Evolutionary conservation across 257 asterid species (phyloP).

Genomic region (Fraxinus pennsylvanica): DNA sequence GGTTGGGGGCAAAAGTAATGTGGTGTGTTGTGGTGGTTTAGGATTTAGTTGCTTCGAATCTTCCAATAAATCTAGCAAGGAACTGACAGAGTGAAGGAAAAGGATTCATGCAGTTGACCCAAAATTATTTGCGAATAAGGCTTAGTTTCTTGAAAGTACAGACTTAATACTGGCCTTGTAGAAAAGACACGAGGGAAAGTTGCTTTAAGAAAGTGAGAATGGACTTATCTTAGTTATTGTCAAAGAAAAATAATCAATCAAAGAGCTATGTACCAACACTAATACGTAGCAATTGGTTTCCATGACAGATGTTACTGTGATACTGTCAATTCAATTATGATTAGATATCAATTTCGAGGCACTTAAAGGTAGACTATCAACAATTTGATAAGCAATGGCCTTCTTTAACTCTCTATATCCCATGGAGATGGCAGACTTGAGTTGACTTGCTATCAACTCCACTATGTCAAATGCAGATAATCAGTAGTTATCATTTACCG

Average conservation of each 20-base stretch:
- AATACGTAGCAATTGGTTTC: not conserved
- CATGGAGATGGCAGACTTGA: not conserved
- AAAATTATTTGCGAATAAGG: not conserved
- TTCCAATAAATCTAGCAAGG: too few species aligned
- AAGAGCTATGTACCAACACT: too few species aligned
- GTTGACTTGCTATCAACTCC: constrained; percentile 13
- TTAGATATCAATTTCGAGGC: not conserved
- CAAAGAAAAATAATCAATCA: too few species aligned
- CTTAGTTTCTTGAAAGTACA: not conserved
- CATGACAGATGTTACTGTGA: not conserved
- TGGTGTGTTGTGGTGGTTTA: too few species aligned
- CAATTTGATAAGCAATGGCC: not conserved
- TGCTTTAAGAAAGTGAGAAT: too few species aligned
- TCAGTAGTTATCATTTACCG: constrained; percentile 38
- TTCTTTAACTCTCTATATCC: not conserved
- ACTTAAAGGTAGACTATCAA: not conserved
- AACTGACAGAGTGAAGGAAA: too few species aligned
- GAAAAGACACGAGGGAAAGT: too few species aligned
- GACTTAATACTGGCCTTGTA: not conserved
- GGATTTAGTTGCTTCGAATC: too few species aligned
- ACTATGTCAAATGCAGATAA: not conserved
- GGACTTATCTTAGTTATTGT: too few species aligned
- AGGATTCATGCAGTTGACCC: not conserved
- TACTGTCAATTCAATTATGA: not conserved
- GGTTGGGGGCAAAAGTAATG: too few species aligned